A percentile compares a stretch with the other conserved stretches of the same genome.
These are phyloP conservation scores for Aquilaria agallochum DNA, from an alignment of 441 rosid genomes.

Conservation along the genomic window DNA sequence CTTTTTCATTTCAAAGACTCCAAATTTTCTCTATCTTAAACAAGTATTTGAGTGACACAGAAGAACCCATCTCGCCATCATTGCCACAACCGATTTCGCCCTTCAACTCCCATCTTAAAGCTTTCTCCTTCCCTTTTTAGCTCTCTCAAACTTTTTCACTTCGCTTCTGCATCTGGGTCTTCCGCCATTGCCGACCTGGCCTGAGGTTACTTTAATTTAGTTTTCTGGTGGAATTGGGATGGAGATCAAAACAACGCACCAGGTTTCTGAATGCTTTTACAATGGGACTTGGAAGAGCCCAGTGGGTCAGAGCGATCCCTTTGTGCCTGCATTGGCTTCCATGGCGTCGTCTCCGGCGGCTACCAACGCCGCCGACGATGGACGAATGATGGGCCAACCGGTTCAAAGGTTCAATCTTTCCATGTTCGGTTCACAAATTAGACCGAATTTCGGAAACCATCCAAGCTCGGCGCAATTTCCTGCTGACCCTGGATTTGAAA, in stretches of 20 bases:
- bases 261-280: slow-evolving; percentile 20
- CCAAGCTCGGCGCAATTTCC: slow-evolving; percentile 33
- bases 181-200: no score
- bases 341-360: slow-evolving; percentile 58
- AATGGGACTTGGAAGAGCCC: slow-evolving; percentile 40
- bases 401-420: slow-evolving; percentile 51
- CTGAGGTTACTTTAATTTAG: no score
- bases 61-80: no score
- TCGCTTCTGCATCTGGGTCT: no score
- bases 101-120: no score
- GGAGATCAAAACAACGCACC: slow-evolving; percentile 2
- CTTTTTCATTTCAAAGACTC: no score
- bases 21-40: no score
- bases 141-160: no score
- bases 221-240: slow-evolving; percentile 18
- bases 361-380: slow-evolving; percentile 26
- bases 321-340: slow-evolving; percentile 63
- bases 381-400: slow-evolving; percentile 49
- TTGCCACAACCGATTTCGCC: no score
- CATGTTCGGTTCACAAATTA: slow-evolving; percentile 30
- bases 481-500: slow-evolving; percentile 58
- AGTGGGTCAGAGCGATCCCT: slow-evolving; percentile 72
- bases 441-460: slow-evolving; percentile 27
- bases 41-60: no score
- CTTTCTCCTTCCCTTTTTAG: no score